Evolutionary conservation across 2,329 filamentous ascomycete genomes (phyloP), one percentile per base, ranked within the genome.

Genomic region (Botryotinia convoluta): DNA sequence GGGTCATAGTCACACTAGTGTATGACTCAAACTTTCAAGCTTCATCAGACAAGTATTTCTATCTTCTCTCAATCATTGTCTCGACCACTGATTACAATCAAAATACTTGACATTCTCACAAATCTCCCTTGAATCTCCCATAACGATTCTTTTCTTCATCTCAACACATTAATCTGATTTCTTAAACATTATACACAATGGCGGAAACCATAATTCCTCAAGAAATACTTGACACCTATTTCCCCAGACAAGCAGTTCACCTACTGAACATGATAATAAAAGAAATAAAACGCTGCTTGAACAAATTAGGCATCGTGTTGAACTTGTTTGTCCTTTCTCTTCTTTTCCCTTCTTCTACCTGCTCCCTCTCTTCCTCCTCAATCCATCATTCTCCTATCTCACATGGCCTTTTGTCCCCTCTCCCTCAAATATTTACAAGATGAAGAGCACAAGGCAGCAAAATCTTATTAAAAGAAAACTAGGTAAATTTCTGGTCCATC

Each of bases 401-500:
- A 18, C 61, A 8, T 1, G 26, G 37, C 6, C 3, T 29, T 18
- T 57, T 2, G 0, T 29, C 6, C 6, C 3, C 12, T 51, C n/a
- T 29, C 16, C n/a, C 1, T 57, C 14, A 9, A 18, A 32, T 3
- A 29, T 57, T 2, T 32, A 29, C n/a, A 14, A 29, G 0, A 6
- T 29, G 51, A 32, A 57, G 16, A 57, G 3, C 8, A 29, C 3
- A 29, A 16, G n/a, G 14, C 14, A 32, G 14, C n/a, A 29, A 8
- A 8, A 57, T 29, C 51, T 57, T 1, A 57, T 29, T 7, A 1
- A 57, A 18, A 14, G 5, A 12, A 18, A 32, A 61, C 5, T 4
- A 61, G 70, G 69, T 83, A 45, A 78, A 82, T 60, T 72, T 76
- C 39, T 85, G 82, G 82, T 75, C 77, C 37, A 81, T 85, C 71